A percentile compares a stretch with the other conserved stretches of the same genome.
phyloP scores from a whole-genome alignment of 768 basidiomycete species.

The Dacryopinax spathularia region DNA sequence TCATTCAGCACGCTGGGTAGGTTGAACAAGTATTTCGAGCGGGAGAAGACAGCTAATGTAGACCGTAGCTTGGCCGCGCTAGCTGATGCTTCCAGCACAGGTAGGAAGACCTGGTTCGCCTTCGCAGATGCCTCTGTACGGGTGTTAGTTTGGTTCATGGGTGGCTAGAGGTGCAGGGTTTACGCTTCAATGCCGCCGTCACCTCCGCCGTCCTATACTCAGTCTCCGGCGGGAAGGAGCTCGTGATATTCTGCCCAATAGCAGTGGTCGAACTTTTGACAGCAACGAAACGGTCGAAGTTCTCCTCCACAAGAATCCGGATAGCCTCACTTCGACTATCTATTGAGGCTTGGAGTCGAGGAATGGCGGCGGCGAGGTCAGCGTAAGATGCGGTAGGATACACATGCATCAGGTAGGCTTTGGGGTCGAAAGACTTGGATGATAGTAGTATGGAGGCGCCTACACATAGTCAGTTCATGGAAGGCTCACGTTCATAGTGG shows the following conservation, averaged over 20 bases:
- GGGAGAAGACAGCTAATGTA: slow-evolving; percentile 87
- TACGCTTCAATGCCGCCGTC: slow-evolving; percentile 74
- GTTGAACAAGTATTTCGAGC: slow-evolving; percentile 97
- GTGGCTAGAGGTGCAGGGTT: slow-evolving; percentile 14
- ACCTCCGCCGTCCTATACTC: slow-evolving; percentile 77
- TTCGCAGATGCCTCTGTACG: slow-evolving; percentile 69
- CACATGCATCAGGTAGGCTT: slow-evolving; percentile 74
- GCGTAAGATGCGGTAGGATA: slow-evolving; percentile 94
- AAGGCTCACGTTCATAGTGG: slow-evolving; percentile 12
- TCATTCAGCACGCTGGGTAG: slow-evolving; percentile 84
- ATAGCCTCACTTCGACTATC: slow-evolving; percentile 91
- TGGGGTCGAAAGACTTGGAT: slow-evolving; percentile 93
- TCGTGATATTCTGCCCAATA: slow-evolving; percentile 87
- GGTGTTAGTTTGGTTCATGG: neutral
- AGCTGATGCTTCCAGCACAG: slow-evolving; percentile 86
- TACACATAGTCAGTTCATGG: slow-evolving; percentile 21
- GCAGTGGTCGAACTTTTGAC: slow-evolving; percentile 96
- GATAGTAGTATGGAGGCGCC: slow-evolving; percentile 72
- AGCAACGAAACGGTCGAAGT: slow-evolving; percentile 93
- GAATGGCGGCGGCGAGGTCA: slow-evolving; percentile 68
- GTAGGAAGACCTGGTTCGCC: slow-evolving; percentile 90
- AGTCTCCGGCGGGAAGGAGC: slow-evolving; percentile 56
- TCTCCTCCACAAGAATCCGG: slow-evolving; percentile 86
- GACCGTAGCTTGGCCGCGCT: slow-evolving; percentile 87
- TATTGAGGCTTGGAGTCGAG: slow-evolving; percentile 59